phyloP scores from a whole-genome alignment of 768 basidiomycete species.

The Lepiota brunneoincarnata region DNA sequence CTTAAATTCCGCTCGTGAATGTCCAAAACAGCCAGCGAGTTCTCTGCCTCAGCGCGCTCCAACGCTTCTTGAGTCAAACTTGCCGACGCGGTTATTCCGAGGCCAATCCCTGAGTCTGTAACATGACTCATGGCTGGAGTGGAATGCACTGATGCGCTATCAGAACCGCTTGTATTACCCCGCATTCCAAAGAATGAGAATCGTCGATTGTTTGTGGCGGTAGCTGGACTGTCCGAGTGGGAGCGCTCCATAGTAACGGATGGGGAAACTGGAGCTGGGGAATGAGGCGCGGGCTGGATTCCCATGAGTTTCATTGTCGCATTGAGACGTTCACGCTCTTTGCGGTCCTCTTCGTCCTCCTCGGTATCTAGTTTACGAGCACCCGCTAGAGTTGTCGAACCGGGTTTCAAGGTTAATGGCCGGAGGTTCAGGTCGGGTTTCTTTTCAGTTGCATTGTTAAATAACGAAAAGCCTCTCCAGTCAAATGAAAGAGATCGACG shows the following conservation, averaged over 20 bases:
- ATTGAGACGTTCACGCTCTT: constrained; percentile 82
- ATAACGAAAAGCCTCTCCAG: constrained; percentile 78
- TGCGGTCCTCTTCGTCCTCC: constrained; percentile 91
- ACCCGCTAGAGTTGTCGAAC: constrained; percentile 48
- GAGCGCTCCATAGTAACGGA: constrained; percentile 23
- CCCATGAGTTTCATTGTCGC: constrained; percentile 96
- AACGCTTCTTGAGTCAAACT: constrained; percentile 73
- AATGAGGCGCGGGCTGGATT: constrained; percentile 61
- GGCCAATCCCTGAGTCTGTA: constrained; percentile 24
- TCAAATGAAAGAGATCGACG: constrained; percentile 83
- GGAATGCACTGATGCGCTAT: constrained; percentile 49
- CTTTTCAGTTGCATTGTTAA: constrained; percentile 54
- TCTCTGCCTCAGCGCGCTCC: constrained; percentile 77
- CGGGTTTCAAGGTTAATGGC: constrained; percentile 72
- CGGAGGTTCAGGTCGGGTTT: constrained; percentile 60
- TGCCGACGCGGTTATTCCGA: constrained; percentile 31
- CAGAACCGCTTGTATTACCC: constrained; percentile 34
- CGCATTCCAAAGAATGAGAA: constrained; percentile 72
- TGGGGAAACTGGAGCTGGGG: constrained; percentile 30
- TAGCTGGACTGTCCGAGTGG: constrained; percentile 22
- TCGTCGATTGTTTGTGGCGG: constrained; percentile 39
- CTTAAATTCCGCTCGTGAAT: constrained; percentile 72
- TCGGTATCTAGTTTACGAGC: constrained; percentile 81
- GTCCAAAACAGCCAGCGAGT: constrained; percentile 74
- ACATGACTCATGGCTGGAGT: constrained; percentile 28